These are phyloP conservation scores for Epichloe typhina DNA, from an alignment of 2,329 filamentous ascomycete species.

Conservation along the genomic window DNA sequence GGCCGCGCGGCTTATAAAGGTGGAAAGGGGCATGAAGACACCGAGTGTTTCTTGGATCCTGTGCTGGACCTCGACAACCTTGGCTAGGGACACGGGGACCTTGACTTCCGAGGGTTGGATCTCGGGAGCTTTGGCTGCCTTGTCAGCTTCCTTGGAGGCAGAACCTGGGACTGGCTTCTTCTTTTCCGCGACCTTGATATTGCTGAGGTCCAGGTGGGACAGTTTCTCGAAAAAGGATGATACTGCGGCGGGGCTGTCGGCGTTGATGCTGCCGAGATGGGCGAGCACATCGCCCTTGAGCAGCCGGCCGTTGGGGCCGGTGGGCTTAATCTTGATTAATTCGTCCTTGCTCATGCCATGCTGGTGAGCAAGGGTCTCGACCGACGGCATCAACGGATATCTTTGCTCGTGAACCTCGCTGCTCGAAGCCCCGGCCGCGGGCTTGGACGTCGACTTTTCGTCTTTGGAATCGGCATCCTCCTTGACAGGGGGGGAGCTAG, in stretches of 20 bases:
- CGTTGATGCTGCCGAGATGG: constrained; percentile 66
- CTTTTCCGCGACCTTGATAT: constrained; percentile 68
- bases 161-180: constrained; percentile 29
- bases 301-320: constrained; percentile 75
- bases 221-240: constrained; percentile 62
- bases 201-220: constrained; percentile 79
- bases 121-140: constrained; percentile 27
- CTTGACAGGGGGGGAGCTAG: neutral
- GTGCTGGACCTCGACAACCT: constrained; percentile 69
- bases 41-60: constrained; percentile 66
- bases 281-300: constrained; percentile 93
- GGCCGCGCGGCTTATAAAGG: constrained; percentile 74
- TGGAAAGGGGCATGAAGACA: constrained; percentile 69
- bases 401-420: constrained; percentile 48
- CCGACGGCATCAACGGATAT: constrained; percentile 70
- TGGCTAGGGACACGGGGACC: constrained; percentile 63
- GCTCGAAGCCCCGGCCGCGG: constrained; percentile 22
- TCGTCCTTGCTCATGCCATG: constrained; percentile 66
- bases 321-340: constrained; percentile 69
- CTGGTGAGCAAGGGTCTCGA: constrained; percentile 66
- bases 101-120: constrained; percentile 46
- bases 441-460: constrained; percentile 37
- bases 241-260: constrained; percentile 56
- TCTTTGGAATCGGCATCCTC: constrained; percentile 13
- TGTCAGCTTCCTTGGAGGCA: constrained; percentile 24